Conservation (phyloP, 805 yeast genomes). For the Metschnikowia picachoensis region DNA sequence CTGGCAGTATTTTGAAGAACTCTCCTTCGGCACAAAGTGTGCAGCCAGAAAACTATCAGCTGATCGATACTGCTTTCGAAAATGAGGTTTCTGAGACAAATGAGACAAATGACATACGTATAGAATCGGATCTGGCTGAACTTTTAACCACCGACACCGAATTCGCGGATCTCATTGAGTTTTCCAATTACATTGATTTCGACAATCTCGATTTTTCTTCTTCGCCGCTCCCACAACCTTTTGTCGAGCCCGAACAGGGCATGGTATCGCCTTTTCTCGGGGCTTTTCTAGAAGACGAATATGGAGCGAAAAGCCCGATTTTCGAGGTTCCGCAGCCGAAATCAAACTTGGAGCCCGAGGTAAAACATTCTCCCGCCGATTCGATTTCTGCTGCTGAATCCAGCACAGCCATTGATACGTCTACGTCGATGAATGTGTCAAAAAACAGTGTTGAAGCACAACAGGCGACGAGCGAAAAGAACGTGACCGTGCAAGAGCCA, state of each 20-base stretch:
- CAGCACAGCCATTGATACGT: slow-evolving; percentile 6
- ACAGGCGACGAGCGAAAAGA: not conserved
- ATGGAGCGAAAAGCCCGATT: not conserved
- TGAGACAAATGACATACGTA: too few species aligned
- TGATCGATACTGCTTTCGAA: slow-evolving; percentile 4
- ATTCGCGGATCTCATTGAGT: slow-evolving; percentile 35
- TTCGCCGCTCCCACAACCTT: slow-evolving; percentile 7
- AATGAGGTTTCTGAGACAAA: not conserved
- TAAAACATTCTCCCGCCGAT: not conserved
- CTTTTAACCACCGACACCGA: slow-evolving; percentile 12
- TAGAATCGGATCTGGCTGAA: not conserved
- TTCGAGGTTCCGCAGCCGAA: not conserved
- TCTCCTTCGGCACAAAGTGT: slow-evolving; percentile 23
- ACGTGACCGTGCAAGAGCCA: not conserved
- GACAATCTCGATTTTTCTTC: slow-evolving; percentile 31
- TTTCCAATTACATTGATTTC: slow-evolving; percentile 38
- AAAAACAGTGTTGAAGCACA: too few species aligned
- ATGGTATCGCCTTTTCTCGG: slow-evolving; percentile 2
- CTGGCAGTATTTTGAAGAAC: slow-evolving; percentile 39
- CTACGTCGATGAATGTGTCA: not conserved
- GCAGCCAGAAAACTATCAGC: slow-evolving; percentile 12
- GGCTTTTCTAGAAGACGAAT: not conserved
- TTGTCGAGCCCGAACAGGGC: not conserved
- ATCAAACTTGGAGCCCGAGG: not conserved
- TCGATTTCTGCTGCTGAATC: slow-evolving; percentile 2